Conservation (phyloP, 306 rosid species). For the Cucumis sativus region DNA sequence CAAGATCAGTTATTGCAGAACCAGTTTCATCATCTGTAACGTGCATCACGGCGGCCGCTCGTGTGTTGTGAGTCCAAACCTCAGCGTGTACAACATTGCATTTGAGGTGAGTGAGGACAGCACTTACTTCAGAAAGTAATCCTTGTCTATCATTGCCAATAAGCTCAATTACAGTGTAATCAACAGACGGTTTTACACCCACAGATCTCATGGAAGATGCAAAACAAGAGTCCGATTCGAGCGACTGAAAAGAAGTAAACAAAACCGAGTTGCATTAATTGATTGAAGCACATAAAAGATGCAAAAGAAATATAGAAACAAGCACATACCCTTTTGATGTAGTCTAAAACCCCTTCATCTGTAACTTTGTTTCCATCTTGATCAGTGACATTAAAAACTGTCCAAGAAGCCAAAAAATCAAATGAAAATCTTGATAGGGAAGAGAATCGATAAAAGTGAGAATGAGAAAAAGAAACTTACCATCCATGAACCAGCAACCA, state of each 20-base stretch:
- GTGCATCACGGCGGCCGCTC: conserved; percentile 74
- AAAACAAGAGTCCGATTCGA: conserved; percentile 75
- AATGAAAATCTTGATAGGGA: not conserved
- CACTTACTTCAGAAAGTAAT: conserved; percentile 75
- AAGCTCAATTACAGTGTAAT: conserved; percentile 64
- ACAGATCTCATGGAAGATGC: conserved; percentile 59
- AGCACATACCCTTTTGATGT: conserved; percentile 50
- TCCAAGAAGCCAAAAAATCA: not conserved
- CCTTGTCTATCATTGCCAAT: conserved; percentile 86
- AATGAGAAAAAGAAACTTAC: conserved; percentile 23
- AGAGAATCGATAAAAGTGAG: not conserved
- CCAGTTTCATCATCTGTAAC: conserved; percentile 49
- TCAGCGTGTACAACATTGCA: conserved; percentile 79
- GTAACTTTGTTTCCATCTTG: conserved; percentile 86
- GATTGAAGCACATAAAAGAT: not conserved
- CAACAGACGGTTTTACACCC: conserved; percentile 56
- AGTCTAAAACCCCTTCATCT: conserved; percentile 66
- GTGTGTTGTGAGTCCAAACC: conserved; percentile 85
- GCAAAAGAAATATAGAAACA: conserved; percentile 4
- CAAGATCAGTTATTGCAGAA: conserved; percentile 41
- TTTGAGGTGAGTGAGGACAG: conserved; percentile 63
- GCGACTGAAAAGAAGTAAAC: conserved; percentile 38
- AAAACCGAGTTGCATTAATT: not conserved
- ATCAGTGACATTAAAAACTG: conserved; percentile 91
- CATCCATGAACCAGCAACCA: conserved; percentile 99